A percentile compares a stretch with the other conserved stretches of the same genome.
Conservation (phyloP, 352 stramenopile species). For the Pythium brachiatum region DNA sequence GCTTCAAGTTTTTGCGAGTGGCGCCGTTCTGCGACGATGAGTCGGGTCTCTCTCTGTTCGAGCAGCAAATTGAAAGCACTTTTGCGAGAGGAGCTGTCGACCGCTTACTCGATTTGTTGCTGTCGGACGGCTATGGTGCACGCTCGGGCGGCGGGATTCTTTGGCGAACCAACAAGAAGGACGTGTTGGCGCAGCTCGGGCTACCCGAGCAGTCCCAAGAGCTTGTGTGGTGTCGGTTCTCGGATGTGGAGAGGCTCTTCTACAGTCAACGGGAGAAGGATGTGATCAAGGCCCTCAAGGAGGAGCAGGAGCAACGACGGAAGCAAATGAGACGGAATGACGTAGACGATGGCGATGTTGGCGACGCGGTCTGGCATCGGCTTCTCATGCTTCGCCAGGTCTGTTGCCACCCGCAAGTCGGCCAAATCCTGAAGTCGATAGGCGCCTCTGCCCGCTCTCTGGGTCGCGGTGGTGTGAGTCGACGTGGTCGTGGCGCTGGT, state of each 20-base stretch:
- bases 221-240: conserved; percentile 65
- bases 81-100: conserved; percentile 40
- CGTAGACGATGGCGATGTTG: conserved; percentile 27
- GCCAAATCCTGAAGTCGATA: conserved; percentile 30
- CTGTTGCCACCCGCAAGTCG: conserved; percentile 92
- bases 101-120: conserved; percentile 47
- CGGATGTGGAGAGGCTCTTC: conserved; percentile 73
- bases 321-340: neutral
- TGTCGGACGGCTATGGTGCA: conserved; percentile 25
- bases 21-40: conserved; percentile 39
- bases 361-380: conserved; percentile 52
- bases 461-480: conserved; percentile 4
- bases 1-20: conserved; percentile 70
- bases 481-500: neutral
- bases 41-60: conserved; percentile 33
- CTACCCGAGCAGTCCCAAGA: conserved; percentile 58
- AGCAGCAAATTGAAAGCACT: conserved; percentile 31
- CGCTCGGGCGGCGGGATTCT: conserved; percentile 39
- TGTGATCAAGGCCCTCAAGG: conserved; percentile 35
- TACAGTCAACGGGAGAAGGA: conserved; percentile 67
- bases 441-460: conserved; percentile 11
- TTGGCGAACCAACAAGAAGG: conserved; percentile 78
- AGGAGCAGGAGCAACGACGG: conserved; percentile 39
- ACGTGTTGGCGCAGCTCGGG: conserved; percentile 64
- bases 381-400: conserved; percentile 86